Evolutionary conservation across 352 stramenopile genomes (phyloP), one percentile per base, ranked within the genome.

Genomic region (Peronospora farinosa): DNA sequence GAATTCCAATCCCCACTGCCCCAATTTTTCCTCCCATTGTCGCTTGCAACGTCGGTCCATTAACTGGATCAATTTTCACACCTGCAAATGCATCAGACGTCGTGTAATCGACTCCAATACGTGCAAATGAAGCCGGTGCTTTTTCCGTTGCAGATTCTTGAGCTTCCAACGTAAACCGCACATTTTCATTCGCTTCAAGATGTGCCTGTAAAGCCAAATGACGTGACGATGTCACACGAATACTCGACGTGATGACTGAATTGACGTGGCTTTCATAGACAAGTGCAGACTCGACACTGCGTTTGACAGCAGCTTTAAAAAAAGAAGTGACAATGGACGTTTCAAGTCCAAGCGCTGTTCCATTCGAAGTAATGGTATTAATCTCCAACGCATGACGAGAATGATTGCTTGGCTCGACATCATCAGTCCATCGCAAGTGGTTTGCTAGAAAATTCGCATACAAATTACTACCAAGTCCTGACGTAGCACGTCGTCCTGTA

Each of bases 31-130:
- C 74, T 23, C 76, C 76, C 28, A 74, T 44, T 17, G 76, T 86
- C 4, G 66, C 75, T 42, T 88, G 63, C 23, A 90, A 53, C 33
- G 79, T 90, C 12, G 79, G 79, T 5, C 79, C 79, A 62, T 90
- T 90, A 0, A 90, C 79, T 9, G 76, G 76, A 47, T 90, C 79
- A 41, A 90, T 86, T 51, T 86, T 86, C 21, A 69, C 69, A 16
- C 74, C 79, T 11, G 66, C 74, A 47, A 88, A 88, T 0, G 73
- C 15, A 16, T 42, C 40, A 1, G 25, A 31, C 30, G 74, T 66
- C 40, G 67, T 74, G 52, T 85, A 86, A 48, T 87, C 74, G 41
- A 68, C 81, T 21, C 79, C 79, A 35, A 90, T 83, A 19, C 71
- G 76, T 19, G 79, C 79, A 54, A 88, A 88, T 16, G 74, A 87